Percentiles rank a stretch among this genome's conserved stretches.
Conservation (phyloP, 2,329 filamentous ascomycete genomes). For the Myriangium duriaei region DNA sequence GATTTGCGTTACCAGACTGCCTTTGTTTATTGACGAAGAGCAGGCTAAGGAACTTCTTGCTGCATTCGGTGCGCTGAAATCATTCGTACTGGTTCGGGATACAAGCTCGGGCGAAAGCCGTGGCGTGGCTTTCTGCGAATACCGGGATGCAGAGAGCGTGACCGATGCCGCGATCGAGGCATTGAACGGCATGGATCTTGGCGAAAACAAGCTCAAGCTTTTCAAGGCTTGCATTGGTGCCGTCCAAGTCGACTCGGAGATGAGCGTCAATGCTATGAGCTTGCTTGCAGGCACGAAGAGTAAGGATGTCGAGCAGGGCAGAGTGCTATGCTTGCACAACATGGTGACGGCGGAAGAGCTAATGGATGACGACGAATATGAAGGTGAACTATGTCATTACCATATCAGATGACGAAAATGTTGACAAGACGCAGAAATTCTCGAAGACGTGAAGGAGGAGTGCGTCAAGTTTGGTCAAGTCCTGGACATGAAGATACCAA, state of each 20-base stretch:
- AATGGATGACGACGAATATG: constrained; percentile 86
- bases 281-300: constrained; percentile 80
- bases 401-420: neutral
- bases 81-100: constrained; percentile 84
- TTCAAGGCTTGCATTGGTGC: constrained; percentile 82
- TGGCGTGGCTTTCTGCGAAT: constrained; percentile 97
- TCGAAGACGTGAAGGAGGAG: constrained; percentile 86
- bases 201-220: constrained; percentile 74
- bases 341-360: constrained; percentile 97
- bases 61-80: constrained; percentile 85
- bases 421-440: constrained; percentile 57
- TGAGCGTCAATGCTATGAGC: constrained; percentile 95
- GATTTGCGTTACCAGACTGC: constrained; percentile 83
- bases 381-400: constrained; percentile 52
- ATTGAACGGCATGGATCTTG: constrained; percentile 85
- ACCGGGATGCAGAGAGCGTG: constrained; percentile 55
- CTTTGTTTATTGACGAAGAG: constrained; percentile 75
- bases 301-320: constrained; percentile 62
- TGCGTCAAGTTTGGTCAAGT: constrained; percentile 83
- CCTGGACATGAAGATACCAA: constrained; percentile 80
- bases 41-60: constrained; percentile 83
- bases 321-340: constrained; percentile 86
- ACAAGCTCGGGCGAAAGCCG: constrained; percentile 62
- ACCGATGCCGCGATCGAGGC: constrained; percentile 84
- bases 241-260: constrained; percentile 88